These are phyloP conservation scores for Colletotrichum sp. DNA, from an alignment of 2,329 filamentous ascomycete species.

Conservation along the genomic window DNA sequence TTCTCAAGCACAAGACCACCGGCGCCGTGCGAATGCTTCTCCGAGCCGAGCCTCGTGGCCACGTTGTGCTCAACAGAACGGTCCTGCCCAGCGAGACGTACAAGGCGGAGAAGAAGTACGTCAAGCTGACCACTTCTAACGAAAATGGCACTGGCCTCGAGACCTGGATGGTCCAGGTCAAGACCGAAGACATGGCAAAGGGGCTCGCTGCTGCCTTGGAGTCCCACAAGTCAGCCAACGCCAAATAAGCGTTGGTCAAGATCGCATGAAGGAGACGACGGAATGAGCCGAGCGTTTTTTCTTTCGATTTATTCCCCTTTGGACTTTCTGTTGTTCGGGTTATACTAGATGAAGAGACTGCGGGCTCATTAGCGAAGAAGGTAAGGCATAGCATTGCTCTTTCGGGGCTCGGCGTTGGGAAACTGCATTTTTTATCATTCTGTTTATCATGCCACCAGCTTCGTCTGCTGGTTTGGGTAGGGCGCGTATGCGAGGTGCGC, in stretches of 20 bases:
- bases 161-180: slow-evolving; percentile 75
- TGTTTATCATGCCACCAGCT: not conserved
- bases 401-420: slow-evolving; percentile 9
- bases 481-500: not conserved
- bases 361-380: slow-evolving; percentile 10
- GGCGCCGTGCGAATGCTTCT: slow-evolving; percentile 71
- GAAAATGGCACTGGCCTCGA: slow-evolving; percentile 66
- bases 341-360: slow-evolving; percentile 18
- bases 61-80: slow-evolving; percentile 74
- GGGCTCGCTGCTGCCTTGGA: slow-evolving; percentile 13
- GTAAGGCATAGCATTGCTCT: slow-evolving; percentile 23
- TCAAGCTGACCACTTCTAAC: slow-evolving; percentile 63
- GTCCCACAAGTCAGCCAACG: slow-evolving; percentile 59
- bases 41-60: slow-evolving; percentile 76
- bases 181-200: slow-evolving; percentile 62
- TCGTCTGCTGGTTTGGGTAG: not conserved
- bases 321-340: not conserved
- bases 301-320: not conserved
- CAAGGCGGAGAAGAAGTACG: slow-evolving; percentile 63
- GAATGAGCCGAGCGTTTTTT: slow-evolving; percentile 1
- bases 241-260: slow-evolving; percentile 40
- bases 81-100: slow-evolving; percentile 69
- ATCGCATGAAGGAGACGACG: not conserved
- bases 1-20: slow-evolving; percentile 76
- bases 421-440: not conserved